Evolutionary conservation across 768 basidiomycete species (phyloP).

Genomic region (Phanerochaete carnosa): DNA sequence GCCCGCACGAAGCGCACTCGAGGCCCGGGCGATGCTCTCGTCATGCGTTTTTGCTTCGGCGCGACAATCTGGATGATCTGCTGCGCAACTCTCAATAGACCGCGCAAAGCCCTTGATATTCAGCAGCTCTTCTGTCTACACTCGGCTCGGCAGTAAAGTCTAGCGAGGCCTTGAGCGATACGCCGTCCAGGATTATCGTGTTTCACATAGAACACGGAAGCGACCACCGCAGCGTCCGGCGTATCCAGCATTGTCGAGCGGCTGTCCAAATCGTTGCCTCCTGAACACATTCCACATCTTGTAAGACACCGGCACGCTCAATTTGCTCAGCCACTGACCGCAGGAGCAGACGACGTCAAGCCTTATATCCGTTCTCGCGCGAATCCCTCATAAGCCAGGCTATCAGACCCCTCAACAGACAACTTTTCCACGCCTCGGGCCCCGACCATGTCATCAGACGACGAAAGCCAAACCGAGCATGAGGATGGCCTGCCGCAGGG

Average conservation of each 20-base stretch:
- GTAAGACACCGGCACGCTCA: not conserved
- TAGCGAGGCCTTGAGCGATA: not conserved
- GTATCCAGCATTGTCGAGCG: not conserved
- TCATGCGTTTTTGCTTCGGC: not conserved
- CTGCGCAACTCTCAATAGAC: not conserved
- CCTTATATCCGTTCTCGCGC: not conserved
- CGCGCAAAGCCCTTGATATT: not conserved
- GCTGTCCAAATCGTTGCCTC: not conserved
- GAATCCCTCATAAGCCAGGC: not conserved
- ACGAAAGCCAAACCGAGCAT: slow-evolving; percentile 53
- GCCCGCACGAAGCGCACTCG: not conserved
- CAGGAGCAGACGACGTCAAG: not conserved
- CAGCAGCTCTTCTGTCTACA: not conserved
- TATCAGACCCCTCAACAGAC: not conserved
- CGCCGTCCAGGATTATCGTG: not conserved
- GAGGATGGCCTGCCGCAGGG: slow-evolving; percentile 21
- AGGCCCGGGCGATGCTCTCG: not conserved
- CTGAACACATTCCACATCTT: not conserved
- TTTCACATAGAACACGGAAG: not conserved
- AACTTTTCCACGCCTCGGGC: slow-evolving; percentile 1
- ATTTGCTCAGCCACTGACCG: not conserved
- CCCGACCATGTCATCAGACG: slow-evolving; percentile 46
- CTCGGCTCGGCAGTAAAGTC: not conserved
- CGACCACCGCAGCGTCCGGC: not conserved
- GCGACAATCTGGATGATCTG: not conserved